A percentile compares a stretch with the other conserved stretches of the same genome.
Conservation (phyloP, 1,284 basidiomycete species). For the Ceratobasidium sp. region DNA sequence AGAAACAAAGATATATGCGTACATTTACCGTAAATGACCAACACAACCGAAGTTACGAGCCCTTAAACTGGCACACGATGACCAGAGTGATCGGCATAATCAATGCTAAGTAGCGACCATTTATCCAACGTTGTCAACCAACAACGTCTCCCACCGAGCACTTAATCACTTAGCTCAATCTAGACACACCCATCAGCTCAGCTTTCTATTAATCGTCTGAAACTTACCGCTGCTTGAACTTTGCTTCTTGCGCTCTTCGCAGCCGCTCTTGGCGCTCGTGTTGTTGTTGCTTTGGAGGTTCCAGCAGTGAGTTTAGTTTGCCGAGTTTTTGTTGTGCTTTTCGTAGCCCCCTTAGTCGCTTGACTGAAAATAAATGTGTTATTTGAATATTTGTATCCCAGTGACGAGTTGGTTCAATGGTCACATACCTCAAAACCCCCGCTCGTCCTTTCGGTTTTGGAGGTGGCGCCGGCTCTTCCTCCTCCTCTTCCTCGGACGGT, state of each 20-base stretch:
- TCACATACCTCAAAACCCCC: conserved; percentile 46
- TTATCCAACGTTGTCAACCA: no score
- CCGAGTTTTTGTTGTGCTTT: conserved; percentile 51
- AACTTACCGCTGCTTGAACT: conserved; percentile 44
- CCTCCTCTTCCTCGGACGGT: conserved; percentile 50
- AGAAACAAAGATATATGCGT: no score
- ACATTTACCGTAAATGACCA: no score
- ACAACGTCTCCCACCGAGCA: no score
- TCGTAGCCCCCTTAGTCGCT: conserved; percentile 46
- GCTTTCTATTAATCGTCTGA: no score
- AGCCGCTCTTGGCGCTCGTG: conserved; percentile 38
- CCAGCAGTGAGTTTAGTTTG: conserved; percentile 34
- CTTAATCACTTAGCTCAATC: no score
- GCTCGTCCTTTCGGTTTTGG: conserved; percentile 49
- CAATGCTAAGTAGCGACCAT: no score
- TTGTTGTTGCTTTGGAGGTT: conserved; percentile 7
- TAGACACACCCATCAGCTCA: no score
- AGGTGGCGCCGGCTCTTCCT: conserved; percentile 40
- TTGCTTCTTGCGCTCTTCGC: conserved; percentile 47
- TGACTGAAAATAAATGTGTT: conserved; percentile 22
- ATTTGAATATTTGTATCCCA: not conserved
- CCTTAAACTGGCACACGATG: no score
- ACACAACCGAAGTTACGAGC: no score
- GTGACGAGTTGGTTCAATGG: no score
- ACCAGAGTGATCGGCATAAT: no score